Evolutionary conservation across 257 asterid species (phyloP).

Genomic region (Ehretia macrophylla): DNA sequence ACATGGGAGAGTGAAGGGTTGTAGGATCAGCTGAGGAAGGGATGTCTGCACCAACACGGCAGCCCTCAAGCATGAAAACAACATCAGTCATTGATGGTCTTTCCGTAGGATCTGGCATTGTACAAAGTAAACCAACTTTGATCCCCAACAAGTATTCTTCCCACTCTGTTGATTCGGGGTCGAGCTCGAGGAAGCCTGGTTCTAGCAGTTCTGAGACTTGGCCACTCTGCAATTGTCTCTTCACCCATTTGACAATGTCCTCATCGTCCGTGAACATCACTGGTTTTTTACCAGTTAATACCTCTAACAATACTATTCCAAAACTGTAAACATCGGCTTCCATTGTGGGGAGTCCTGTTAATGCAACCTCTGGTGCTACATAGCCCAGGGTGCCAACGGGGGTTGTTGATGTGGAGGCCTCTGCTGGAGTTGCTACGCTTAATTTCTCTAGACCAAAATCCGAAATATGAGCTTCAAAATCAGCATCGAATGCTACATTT

Average conservation of each 20-base stretch:
- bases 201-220: constrained; percentile 62
- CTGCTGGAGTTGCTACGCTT: constrained; percentile 38
- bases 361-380: constrained; percentile 54
- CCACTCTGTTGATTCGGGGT: constrained; percentile 83
- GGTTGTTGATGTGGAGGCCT: constrained; percentile 57
- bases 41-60: constrained; percentile 60
- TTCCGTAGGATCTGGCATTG: constrained; percentile 67
- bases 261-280: constrained; percentile 80
- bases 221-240: constrained; percentile 69
- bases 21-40: constrained; percentile 79
- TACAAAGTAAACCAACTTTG: constrained; percentile 73
- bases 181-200: constrained; percentile 75
- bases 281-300: constrained; percentile 64
- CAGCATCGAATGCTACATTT: constrained; percentile 78
- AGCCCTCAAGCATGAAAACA: constrained; percentile 79
- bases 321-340: constrained; percentile 73
- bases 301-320: constrained; percentile 70
- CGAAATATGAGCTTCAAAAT: constrained; percentile 76
- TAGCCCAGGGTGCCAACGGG: constrained; percentile 68
- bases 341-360: constrained; percentile 51
- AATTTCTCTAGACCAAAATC: constrained; percentile 73
- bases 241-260: constrained; percentile 87
- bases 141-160: constrained; percentile 73
- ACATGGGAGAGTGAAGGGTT: constrained; percentile 49
- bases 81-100: constrained; percentile 71